Evolutionary conservation across 73 alveolate genomes (phyloP), one percentile per base, ranked within the genome.

Genomic region (Paraurostyla sp.): DNA sequence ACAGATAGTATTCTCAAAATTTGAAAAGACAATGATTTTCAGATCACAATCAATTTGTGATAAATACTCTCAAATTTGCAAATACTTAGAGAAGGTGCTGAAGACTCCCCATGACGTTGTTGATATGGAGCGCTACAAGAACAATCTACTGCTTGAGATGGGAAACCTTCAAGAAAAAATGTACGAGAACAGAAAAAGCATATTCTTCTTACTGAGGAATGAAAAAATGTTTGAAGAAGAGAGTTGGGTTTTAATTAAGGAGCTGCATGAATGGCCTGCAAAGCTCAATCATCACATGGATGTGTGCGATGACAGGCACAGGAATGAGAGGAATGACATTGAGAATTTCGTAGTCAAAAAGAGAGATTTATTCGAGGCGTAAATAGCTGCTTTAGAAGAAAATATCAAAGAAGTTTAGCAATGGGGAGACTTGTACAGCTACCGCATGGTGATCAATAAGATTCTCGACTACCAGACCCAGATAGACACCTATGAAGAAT

Each of bases 101-200:
- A 76, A 83, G 40, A 89, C 91, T 25, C 91, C 91, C 23, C 88
- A 89, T 42, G 94, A 89, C 27, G 94, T 89, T 0, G 88, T 76
- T 23, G 88, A 80, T 20, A 89, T 89, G 88, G 94, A 89, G 33
- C 46, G 88, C 35, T 89, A 89, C 54, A 89, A 89, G 49, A 89
- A 89, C 40, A 78, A 78, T 43, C 54, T 89, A 54, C 71, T 89
- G 16, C 41, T 89, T 18, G 94, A 89, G 48, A 78, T 83, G 90
- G 65, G 85, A 0, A 41, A 60, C n/a, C 43, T 89, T 0, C 46
- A 49, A 16, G 94, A 89, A 30, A 58, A 51, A 20, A 89, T 89
- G 76, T 59, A 89, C 29, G 94, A 89, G 49, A 76, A 83, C 50
- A 58, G 94, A 32, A 88, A 88, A 43, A 27, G 41, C 7, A 46